Evolutionary conservation across 1,139 yeast species (phyloP).

Genomic region (Sugiyamaella grinbergsii): DNA sequence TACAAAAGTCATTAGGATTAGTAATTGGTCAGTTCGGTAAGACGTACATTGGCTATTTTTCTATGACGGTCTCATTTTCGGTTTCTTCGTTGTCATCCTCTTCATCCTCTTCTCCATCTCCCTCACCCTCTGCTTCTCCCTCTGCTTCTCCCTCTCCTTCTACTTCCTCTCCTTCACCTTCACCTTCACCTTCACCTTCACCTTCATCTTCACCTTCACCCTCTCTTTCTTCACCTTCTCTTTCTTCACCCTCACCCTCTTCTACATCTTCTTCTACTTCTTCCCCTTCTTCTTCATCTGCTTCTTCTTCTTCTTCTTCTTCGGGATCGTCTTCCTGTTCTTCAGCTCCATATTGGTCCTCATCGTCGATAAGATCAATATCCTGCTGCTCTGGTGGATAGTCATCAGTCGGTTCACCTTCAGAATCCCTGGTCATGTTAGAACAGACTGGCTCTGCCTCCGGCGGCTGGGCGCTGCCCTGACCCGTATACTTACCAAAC

Average conservation of each 20-base stretch:
- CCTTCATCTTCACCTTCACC: slow-evolving; percentile 37
- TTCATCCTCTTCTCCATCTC: slow-evolving; percentile 26
- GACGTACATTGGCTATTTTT: background rate
- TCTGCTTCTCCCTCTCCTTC: slow-evolving; percentile 21
- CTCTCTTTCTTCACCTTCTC: slow-evolving; percentile 36
- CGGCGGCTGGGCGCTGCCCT: background rate
- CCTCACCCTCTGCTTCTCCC: slow-evolving; percentile 26
- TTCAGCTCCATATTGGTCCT: slow-evolving; percentile 44
- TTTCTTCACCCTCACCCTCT: slow-evolving; percentile 40
- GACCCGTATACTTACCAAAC: slow-evolving; percentile 85
- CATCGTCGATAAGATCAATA: slow-evolving; percentile 52
- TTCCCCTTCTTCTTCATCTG: slow-evolving; percentile 43
- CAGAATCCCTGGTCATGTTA: slow-evolving; percentile 45
- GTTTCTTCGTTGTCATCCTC: slow-evolving; percentile 13
- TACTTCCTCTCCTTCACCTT: slow-evolving; percentile 20
- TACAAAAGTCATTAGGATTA: too few relatives aligned
- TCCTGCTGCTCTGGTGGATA: slow-evolving; percentile 78
- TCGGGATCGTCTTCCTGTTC: slow-evolving; percentile 44
- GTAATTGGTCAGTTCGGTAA: background rate
- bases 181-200: slow-evolving; percentile 30
- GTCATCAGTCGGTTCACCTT: slow-evolving; percentile 58
- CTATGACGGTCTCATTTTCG: background rate
- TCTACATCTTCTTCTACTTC: slow-evolving; percentile 44
- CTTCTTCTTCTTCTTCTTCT: slow-evolving; percentile 42
- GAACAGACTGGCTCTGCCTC: background rate